Conservation (phyloP, 1,284 basidiomycete genomes). For the Pisolithus thermaeus region DNA sequence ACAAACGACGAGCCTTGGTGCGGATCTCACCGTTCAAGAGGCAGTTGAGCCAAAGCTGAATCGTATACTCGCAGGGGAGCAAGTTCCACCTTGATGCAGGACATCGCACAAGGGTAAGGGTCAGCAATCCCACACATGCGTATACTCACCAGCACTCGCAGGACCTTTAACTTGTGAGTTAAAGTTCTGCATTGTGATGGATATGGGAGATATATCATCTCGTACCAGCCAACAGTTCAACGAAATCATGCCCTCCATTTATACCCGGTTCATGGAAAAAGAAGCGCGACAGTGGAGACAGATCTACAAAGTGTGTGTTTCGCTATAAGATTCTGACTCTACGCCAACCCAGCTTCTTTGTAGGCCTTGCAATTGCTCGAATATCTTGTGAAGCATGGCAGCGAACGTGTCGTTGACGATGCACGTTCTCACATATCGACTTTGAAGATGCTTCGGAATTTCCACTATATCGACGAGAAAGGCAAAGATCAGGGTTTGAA, state of each 20-base stretch:
- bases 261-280: constrained; percentile 93
- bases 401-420: constrained; percentile 97
- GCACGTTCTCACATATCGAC: constrained; percentile 92
- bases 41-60: constrained; percentile 1
- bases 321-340: not conserved
- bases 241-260: constrained; percentile 99
- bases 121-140: not conserved
- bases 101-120: constrained; percentile 90
- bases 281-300: constrained; percentile 98
- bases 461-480: constrained; percentile 98
- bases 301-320: constrained; percentile 84
- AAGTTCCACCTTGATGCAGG: constrained; percentile 96
- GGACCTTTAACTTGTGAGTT: constrained; percentile 88
- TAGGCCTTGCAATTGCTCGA: constrained; percentile 92
- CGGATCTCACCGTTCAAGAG: constrained; percentile 18
- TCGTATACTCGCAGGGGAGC: constrained; percentile 71
- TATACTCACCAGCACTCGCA: constrained; percentile 26
- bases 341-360: constrained; percentile 1
- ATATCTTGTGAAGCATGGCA: constrained; percentile 97
- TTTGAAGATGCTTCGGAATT: constrained; percentile 96
- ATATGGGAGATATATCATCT: not conserved
- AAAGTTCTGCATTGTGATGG: not conserved
- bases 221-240: constrained; percentile 88
- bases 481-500: constrained; percentile 98
- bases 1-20: constrained; percentile 99